Evolutionary conservation across 177 flowering plant species (phyloP), one percentile per base, ranked within the genome.

Genomic region (Vitis hybrid): DNA sequence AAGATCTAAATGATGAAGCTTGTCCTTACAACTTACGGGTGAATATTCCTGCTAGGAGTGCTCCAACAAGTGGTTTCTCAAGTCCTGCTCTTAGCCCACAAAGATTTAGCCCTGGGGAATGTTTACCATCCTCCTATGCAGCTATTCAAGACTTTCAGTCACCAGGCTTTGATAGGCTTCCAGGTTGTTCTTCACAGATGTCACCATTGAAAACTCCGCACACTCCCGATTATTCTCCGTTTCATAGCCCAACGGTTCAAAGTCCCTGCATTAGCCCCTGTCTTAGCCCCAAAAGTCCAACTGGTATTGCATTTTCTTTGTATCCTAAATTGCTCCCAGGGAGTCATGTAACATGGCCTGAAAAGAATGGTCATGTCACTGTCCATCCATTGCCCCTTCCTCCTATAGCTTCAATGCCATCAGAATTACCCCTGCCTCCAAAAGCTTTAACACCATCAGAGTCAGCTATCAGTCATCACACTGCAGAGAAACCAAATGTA

Each of bases 381-480:
- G 89, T 83, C 9, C 89, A 92, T 56, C 92, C 88, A 48, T 78
- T 92, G 60, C 97, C 97, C 27, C 93, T 83, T 74, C 97, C 97
- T 66, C 97, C 97, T 50, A 77, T 67, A 32, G 80, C 85, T 60
- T 12, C 7, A 11, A 10, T 35, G 14, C 35, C 70, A 21, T 48
- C 68, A 14, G 69, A 68, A 52, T 64, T 64, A 57, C 58, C 82
- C 30, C 92, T 83, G 71, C 97, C 97, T 66, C 97, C 97, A 30
- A 77, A 68, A 32, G 80, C 85, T 60, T 12, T 2, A n/a, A n/a
- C 64, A 40, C 65, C 84, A 51, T 57, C 77, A 13, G 81, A 51
- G 3, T 50, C 79, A 40, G 15, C 74, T 70, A 77, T 60, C 18
- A 52, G 40, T 19, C 80, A 72, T 73, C 84, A 84, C 32, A 19